These are phyloP conservation scores for Cyberlindnera subsufficiens DNA, from an alignment of 805 yeast genomes.

Conservation along the genomic window DNA sequence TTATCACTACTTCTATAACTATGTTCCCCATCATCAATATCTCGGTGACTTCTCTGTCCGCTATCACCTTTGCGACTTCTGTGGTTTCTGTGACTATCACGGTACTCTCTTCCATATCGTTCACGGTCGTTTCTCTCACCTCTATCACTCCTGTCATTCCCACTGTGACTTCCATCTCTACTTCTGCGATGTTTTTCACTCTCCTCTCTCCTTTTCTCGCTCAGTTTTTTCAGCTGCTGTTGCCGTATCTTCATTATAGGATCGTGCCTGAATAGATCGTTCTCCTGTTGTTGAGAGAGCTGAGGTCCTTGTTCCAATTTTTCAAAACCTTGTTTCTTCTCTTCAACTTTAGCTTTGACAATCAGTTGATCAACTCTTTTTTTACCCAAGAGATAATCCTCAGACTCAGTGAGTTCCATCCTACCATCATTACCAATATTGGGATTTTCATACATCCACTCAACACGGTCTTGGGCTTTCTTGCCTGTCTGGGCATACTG, in stretches of 20 bases:
- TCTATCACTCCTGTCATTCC: neutral
- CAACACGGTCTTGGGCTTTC: constrained; percentile 42
- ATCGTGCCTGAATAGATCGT: constrained; percentile 35
- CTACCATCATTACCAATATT: constrained; percentile 24
- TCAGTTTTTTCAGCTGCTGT: constrained; percentile 17
- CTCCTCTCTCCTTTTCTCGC: constrained; percentile 20
- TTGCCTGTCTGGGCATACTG: constrained; percentile 37
- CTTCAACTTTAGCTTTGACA: constrained; percentile 14
- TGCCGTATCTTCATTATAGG: constrained; percentile 16
- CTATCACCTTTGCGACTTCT: too few relatives aligned
- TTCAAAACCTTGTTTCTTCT: constrained; percentile 23
- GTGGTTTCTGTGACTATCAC: too few relatives aligned
- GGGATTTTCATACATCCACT: constrained; percentile 83
- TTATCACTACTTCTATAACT: too few relatives aligned
- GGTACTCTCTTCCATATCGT: neutral
- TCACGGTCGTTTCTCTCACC: constrained; percentile 6
- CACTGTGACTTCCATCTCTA: neutral
- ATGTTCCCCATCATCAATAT: too few relatives aligned
- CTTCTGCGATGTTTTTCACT: constrained; percentile 7
- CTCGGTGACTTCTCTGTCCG: too few relatives aligned
- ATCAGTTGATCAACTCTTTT: constrained; percentile 38
- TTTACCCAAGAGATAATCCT: constrained; percentile 50
- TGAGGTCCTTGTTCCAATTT: constrained; percentile 11
- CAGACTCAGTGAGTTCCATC: constrained; percentile 25
- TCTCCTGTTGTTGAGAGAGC: constrained; percentile 31